These are phyloP conservation scores for Curvularia sp. DNA, from an alignment of 2,329 filamentous ascomycete species.

Conservation along the genomic window DNA sequence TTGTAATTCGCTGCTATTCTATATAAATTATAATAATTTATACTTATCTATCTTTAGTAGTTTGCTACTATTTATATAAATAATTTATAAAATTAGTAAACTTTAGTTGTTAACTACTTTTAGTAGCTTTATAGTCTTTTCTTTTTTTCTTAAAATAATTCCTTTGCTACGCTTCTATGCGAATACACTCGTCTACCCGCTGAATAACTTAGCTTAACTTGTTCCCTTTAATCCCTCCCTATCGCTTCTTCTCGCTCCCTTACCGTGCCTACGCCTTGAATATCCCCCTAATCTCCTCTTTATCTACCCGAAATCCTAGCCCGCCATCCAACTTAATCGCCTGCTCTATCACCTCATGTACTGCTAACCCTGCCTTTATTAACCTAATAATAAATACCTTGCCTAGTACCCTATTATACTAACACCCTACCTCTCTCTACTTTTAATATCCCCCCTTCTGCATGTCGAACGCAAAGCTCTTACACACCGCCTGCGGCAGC, in stretches of 20 bases:
- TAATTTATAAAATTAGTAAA: too few species aligned
- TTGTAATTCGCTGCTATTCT: background rate
- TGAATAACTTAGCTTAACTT: background rate
- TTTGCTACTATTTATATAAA: too few species aligned
- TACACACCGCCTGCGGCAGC: constrained; percentile 18
- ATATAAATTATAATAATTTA: background rate
- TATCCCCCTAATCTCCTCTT: background rate
- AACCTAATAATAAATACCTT: constrained; percentile 13
- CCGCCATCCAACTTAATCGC: background rate
- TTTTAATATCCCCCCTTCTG: constrained; percentile 5
- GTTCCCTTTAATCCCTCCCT: background rate
- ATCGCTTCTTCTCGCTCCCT: background rate
- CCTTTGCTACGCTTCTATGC: background rate
- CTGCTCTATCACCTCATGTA: background rate
- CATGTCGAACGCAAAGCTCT: background rate
- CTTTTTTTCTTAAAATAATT: background rate
- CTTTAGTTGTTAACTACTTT: background rate
- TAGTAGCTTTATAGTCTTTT: background rate
- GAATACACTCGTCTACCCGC: background rate
- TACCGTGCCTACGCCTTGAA: background rate
- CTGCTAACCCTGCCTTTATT: constrained; percentile 2
- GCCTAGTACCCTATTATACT: constrained; percentile 8
- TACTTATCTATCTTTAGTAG: too few species aligned
- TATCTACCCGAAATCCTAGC: background rate
- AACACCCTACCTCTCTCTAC: constrained; percentile 4